Percentiles rank a stretch among this genome's conserved stretches.
phyloP scores from a whole-genome alignment of 2,329 filamentous ascomycete genomes.

The Penicillium sp. region DNA sequence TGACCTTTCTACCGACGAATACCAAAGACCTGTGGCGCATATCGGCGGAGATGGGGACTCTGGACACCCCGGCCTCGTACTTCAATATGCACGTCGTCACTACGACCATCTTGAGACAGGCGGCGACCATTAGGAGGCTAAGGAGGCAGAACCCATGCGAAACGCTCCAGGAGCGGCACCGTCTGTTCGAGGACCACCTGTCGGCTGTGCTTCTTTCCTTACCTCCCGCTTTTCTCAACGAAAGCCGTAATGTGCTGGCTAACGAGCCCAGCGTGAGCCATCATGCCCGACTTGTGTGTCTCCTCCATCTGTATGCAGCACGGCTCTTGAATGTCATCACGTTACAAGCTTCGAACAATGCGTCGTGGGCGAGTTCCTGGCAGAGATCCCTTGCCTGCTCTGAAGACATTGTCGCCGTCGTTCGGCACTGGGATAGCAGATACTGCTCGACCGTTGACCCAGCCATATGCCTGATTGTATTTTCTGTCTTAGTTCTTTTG shows the following conservation, averaged over 20 bases:
- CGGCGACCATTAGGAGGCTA: background rate
- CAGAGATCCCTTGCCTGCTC: background rate
- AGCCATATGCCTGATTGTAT: background rate
- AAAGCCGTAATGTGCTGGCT: background rate
- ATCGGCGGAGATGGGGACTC: background rate
- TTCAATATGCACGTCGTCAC: background rate
- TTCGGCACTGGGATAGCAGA: background rate
- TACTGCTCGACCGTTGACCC: background rate
- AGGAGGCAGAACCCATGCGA: background rate
- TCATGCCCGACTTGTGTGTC: background rate
- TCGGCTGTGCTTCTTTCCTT: background rate
- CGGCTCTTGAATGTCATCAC: background rate
- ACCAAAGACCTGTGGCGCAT: background rate
- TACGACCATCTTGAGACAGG: background rate
- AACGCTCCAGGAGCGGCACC: background rate
- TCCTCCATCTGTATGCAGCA: background rate
- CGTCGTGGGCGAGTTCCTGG: background rate
- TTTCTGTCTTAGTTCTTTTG: background rate
- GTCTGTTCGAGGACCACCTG: background rate
- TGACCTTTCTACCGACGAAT: background rate
- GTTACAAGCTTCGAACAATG: background rate
- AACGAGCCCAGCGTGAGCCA: background rate
- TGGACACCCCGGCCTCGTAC: background rate
- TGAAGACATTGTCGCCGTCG: background rate
- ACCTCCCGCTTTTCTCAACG: background rate